Conservation (phyloP, 306 rosid genomes). For the Pyrus bretschneideri region DNA sequence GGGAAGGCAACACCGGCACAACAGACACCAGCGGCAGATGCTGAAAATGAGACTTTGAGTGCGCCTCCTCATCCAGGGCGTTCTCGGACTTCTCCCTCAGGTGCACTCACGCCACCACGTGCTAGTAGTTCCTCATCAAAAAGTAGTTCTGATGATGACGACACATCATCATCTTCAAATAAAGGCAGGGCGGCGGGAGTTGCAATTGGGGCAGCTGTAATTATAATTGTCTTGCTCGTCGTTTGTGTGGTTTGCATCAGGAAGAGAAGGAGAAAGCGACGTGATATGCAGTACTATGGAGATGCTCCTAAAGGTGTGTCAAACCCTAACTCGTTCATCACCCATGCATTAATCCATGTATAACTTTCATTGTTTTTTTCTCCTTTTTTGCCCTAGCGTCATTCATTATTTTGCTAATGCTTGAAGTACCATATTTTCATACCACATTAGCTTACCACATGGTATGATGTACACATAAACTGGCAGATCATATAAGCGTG, state of each 20-base stretch:
- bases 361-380: not conserved
- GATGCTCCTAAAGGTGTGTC: slow-evolving; percentile 36
- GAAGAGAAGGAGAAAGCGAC: slow-evolving; percentile 45
- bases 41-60: not conserved
- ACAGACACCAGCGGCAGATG: not conserved
- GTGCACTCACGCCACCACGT: not conserved
- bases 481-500: no score
- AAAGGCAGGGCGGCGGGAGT: slow-evolving; percentile 16
- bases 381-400: not conserved
- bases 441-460: not conserved
- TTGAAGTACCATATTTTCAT: not conserved
- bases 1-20: not conserved
- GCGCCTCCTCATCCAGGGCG: not conserved
- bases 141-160: not conserved
- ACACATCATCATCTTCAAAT: not conserved
- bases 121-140: not conserved
- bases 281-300: slow-evolving; percentile 39
- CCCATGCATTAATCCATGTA: not conserved
- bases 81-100: not conserved
- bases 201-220: slow-evolving; percentile 30
- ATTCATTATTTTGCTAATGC: not conserved
- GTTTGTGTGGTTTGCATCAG: slow-evolving; percentile 30
- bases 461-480: not conserved
- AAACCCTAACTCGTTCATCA: not conserved
- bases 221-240: slow-evolving; percentile 29